These are phyloP conservation scores for Drechslera avenae DNA, from an alignment of 2,329 filamentous ascomycete genomes.

Conservation along the genomic window DNA sequence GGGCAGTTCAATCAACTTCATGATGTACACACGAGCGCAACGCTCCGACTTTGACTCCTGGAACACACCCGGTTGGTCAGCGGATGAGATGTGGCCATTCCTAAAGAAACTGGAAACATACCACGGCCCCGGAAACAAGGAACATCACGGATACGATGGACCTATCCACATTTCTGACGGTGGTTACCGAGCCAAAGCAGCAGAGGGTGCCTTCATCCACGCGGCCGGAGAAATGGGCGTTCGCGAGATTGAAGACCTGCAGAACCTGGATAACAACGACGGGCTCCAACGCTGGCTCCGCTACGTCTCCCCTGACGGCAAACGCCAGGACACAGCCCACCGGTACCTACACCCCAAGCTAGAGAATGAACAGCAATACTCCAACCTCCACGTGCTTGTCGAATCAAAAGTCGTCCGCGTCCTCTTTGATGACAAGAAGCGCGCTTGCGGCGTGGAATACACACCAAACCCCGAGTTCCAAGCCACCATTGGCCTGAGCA, in stretches of 20 bases:
- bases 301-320: slow-evolving; percentile 59
- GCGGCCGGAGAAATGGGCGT: slow-evolving; percentile 57
- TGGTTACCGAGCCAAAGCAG: slow-evolving; percentile 48
- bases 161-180: slow-evolving; percentile 62
- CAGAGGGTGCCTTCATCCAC: slow-evolving; percentile 58
- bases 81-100: slow-evolving; percentile 59
- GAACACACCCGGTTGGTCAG: slow-evolving; percentile 59
- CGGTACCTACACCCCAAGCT: slow-evolving; percentile 61
- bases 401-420: slow-evolving; percentile 63
- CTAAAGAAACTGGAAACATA: slow-evolving; percentile 66
- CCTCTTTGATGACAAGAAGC: slow-evolving; percentile 59
- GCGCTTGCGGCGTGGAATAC: slow-evolving; percentile 65
- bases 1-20: slow-evolving; percentile 53
- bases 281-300: slow-evolving; percentile 53
- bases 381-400: slow-evolving; percentile 65
- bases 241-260: slow-evolving; percentile 59
- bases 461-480: slow-evolving; percentile 54
- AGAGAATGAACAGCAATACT: slow-evolving; percentile 54
- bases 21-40: slow-evolving; percentile 54
- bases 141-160: slow-evolving; percentile 59
- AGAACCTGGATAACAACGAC: slow-evolving; percentile 56
- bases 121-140: slow-evolving; percentile 53
- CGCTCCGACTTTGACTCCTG: slow-evolving; percentile 59
- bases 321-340: slow-evolving; percentile 64
- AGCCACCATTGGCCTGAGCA: slow-evolving; percentile 36